Conservation (phyloP, 495 filamentous ascomycete species). For the Hyaloscypha hepaticicola region DNA sequence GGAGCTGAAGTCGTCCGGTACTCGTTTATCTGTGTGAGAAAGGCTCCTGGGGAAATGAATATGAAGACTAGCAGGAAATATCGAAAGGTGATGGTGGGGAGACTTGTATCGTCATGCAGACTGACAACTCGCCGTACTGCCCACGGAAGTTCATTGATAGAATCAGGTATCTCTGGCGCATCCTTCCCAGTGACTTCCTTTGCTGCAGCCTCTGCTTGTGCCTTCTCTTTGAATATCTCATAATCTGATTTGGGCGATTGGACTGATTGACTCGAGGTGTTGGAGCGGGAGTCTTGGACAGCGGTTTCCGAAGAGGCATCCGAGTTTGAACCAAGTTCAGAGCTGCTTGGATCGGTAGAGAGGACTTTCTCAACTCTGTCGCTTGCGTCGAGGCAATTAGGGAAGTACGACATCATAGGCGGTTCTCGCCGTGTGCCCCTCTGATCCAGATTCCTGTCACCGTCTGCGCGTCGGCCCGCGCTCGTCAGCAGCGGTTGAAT, state of each 20-base stretch:
- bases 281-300: conserved; percentile 8
- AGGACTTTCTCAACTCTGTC: not conserved
- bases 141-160: conserved; percentile 46
- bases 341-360: not conserved
- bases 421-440: too few relatives aligned
- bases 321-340: conserved; percentile 3
- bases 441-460: not conserved
- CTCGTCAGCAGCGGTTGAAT: not conserved
- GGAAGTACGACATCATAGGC: conserved; percentile 8
- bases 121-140: conserved; percentile 53
- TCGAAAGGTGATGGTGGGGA: conserved; percentile 55
- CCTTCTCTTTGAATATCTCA: conserved; percentile 14
- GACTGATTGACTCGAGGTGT: conserved; percentile 7
- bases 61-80: conserved; percentile 53
- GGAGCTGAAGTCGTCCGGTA: conserved; percentile 55
- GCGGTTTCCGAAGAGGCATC: conserved; percentile 1
- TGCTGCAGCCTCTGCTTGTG: not conserved
- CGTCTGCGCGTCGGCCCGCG: not conserved
- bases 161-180: conserved; percentile 43
- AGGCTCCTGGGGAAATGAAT: conserved; percentile 53
- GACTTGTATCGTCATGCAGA: conserved; percentile 50
- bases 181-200: conserved; percentile 25
- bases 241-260: conserved; percentile 7
- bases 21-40: conserved; percentile 52
- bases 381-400: not conserved